These are phyloP conservation scores for Ambrosiella xylebori DNA, from an alignment of 2,329 filamentous ascomycete genomes.

Conservation along the genomic window DNA sequence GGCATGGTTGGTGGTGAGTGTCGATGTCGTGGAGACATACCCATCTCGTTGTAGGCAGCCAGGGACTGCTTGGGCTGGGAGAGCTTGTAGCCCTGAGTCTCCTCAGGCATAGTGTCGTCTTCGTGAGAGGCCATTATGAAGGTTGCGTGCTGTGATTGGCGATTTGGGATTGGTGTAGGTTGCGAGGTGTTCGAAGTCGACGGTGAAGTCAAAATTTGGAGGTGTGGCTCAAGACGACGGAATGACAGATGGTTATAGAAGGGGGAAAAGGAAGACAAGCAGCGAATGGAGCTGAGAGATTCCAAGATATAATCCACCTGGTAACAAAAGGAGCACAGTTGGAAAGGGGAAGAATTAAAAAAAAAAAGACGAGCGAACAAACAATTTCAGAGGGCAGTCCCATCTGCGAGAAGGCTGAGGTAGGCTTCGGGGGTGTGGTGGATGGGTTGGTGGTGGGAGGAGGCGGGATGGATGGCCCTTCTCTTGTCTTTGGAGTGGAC, in stretches of 20 bases:
- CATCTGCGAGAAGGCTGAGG: conserved; percentile 3
- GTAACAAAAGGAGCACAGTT: conserved; percentile 4
- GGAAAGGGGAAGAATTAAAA: background rate
- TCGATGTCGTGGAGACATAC: conserved; percentile 27
- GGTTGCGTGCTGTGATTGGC: background rate
- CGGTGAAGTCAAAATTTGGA: background rate
- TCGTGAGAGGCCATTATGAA: conserved; percentile 48
- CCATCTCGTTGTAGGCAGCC: conserved; percentile 84
- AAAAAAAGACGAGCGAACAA: conserved; percentile 2
- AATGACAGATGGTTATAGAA: background rate
- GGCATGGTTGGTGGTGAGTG: background rate
- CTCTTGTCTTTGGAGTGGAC: background rate
- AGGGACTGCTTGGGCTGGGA: conserved; percentile 93
- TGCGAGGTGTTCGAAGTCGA: conserved; percentile 3
- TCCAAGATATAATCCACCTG: background rate
- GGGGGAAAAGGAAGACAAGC: background rate
- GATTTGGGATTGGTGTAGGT: conserved; percentile 9
- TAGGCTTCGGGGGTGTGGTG: background rate
- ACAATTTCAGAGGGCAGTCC: background rate
- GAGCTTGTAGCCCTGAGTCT: conserved; percentile 93
- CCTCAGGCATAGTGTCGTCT: conserved; percentile 72
- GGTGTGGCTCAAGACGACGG: background rate
- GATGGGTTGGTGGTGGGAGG: background rate
- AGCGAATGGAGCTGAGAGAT: background rate
- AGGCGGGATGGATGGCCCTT: conserved; percentile 6